phyloP scores from a whole-genome alignment of 2,329 filamentous ascomycete genomes.

The Ophiostoma tasmaniense region DNA sequence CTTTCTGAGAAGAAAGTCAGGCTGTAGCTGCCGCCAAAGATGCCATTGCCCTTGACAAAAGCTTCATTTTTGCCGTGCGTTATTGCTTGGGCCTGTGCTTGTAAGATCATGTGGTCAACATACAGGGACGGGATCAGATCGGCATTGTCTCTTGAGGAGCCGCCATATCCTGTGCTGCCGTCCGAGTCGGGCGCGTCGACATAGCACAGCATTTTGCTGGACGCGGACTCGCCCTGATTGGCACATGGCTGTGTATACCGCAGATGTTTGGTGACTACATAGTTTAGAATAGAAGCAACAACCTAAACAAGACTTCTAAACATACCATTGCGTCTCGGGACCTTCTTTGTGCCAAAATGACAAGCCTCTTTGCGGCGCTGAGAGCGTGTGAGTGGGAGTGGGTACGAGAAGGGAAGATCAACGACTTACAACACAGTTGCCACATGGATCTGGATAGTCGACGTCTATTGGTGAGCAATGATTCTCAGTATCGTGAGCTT shows the following conservation, averaged over 20 bases:
- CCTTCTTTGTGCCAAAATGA: slow-evolving; percentile 17
- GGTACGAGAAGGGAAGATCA: neutral
- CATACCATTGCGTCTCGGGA: slow-evolving; percentile 17
- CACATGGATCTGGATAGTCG: slow-evolving; percentile 14
- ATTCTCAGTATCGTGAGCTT: neutral
- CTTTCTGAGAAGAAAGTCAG: slow-evolving; percentile 27
- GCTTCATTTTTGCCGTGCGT: slow-evolving; percentile 17
- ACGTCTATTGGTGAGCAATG: slow-evolving; percentile 11
- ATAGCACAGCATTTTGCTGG: neutral
- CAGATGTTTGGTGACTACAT: slow-evolving; percentile 11
- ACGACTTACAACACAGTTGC: slow-evolving; percentile 16
- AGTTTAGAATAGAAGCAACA: neutral
- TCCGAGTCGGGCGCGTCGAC: neutral
- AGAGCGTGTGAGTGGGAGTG: neutral
- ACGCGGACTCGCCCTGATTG: neutral
- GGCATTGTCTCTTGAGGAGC: neutral
- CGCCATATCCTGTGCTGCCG: neutral
- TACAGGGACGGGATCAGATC: slow-evolving; percentile 23
- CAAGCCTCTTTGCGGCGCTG: slow-evolving; percentile 19
- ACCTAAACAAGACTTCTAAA: neutral
- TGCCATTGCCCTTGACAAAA: slow-evolving; percentile 24
- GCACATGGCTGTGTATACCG: neutral
- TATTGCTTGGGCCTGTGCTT: slow-evolving; percentile 13
- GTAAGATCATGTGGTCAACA: slow-evolving; percentile 25
- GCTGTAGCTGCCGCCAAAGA: slow-evolving; percentile 25